These are phyloP conservation scores for Vigna mungo DNA, from an alignment of 306 rosid genomes.

Conservation along the genomic window DNA sequence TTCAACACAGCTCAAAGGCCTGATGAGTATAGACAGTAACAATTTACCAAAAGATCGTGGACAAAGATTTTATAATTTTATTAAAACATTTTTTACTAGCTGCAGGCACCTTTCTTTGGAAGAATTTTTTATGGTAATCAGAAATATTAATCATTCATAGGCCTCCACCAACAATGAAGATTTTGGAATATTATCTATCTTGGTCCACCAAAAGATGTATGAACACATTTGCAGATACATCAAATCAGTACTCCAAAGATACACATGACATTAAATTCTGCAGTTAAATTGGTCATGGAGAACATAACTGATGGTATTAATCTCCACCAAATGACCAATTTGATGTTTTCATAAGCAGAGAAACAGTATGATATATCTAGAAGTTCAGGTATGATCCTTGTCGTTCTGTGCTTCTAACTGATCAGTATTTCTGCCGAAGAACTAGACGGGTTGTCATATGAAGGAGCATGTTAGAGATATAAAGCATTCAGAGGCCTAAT, in stretches of 20 bases:
- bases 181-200: not conserved
- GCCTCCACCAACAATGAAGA: not conserved
- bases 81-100: constrained; percentile 1
- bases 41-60: not conserved
- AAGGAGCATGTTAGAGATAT: not conserved
- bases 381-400: not conserved
- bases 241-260: constrained; percentile 3
- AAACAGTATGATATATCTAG: not conserved
- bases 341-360: not conserved
- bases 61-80: constrained; percentile 8
- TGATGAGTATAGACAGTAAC: not conserved
- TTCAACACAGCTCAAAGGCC: not conserved
- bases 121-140: not conserved
- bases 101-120: not conserved
- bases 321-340: not conserved
- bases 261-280: not conserved
- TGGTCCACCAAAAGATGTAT: not conserved
- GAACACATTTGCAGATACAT: not conserved
- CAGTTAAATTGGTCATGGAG: not conserved
- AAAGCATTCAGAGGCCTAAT: not conserved
- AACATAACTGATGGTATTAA: not conserved
- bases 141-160: constrained; percentile 5
- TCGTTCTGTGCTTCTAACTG: not conserved
- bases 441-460: not conserved
- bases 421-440: not conserved